phyloP scores from a whole-genome alignment of 768 basidiomycete genomes.

The Flagelloscypha sp. region DNA sequence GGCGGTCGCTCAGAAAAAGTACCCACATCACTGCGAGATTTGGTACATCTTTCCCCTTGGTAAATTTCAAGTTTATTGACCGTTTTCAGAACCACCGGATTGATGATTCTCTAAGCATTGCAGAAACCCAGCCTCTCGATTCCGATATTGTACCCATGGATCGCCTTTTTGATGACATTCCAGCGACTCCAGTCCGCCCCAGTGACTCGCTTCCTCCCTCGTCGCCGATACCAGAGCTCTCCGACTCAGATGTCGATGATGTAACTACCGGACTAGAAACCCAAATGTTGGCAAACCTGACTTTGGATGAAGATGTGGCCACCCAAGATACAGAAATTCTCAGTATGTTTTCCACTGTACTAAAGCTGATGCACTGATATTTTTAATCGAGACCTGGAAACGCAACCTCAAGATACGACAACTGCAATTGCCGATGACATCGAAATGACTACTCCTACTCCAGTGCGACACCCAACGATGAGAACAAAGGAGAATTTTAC shows the following conservation, averaged over 20 bases:
- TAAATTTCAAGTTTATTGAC: too few species aligned
- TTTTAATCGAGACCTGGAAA: slow-evolving; percentile 33
- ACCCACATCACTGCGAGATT: slow-evolving; percentile 45
- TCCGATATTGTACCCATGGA: too few species aligned
- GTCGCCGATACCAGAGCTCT: too few species aligned
- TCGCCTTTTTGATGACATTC: too few species aligned
- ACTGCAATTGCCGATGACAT: slow-evolving; percentile 7
- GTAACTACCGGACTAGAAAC: too few species aligned
- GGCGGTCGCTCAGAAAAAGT: slow-evolving; percentile 42
- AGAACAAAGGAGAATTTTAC: slow-evolving; percentile 7
- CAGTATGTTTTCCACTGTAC: slow-evolving; percentile 21
- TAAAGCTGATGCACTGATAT: slow-evolving; percentile 23
- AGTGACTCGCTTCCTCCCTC: too few species aligned
- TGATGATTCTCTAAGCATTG: too few species aligned
- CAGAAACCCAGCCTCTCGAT: too few species aligned
- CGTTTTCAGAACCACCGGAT: too few species aligned
- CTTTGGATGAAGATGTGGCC: slow-evolving; percentile 12
- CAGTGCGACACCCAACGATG: slow-evolving; percentile 10
- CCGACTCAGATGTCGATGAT: slow-evolving; percentile 22
- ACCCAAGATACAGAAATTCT: slow-evolving; percentile 39
- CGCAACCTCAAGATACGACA: slow-evolving; percentile 15
- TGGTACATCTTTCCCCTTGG: slow-evolving; percentile 32
- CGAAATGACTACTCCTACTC: slow-evolving; percentile 11
- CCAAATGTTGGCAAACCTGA: slow-evolving; percentile 26
- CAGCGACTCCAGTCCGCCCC: too few species aligned